Evolutionary conservation across 306 rosid species (phyloP), one percentile per base, ranked within the genome.

Genomic region (Geum urbanum): DNA sequence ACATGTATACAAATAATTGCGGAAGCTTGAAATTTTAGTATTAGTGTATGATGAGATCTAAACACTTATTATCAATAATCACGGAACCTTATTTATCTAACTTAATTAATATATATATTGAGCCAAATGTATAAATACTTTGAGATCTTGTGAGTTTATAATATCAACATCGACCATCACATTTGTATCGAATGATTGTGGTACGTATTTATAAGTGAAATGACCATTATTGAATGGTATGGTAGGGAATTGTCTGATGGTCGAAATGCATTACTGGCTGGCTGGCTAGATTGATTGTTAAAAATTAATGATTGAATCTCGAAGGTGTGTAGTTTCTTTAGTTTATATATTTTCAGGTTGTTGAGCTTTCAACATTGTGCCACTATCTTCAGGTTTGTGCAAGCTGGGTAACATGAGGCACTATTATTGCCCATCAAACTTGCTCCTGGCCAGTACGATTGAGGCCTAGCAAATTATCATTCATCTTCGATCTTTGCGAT

Each of bases 281-380:
- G 24, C 46, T 14, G 9, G 46, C 22, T 37, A 60, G 65, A 60
- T 35, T 15, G 20, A 11, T 52, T 57, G 35, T 52, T 73, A 53
- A 27, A 32, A 32, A 2, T 60, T 37, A 67, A 77, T 74, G 55
- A 83, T 71, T 64, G 78, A 71, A 32, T 32, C 37, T 32, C 37
- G 4, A 32, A 48, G 35, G 7, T 53, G 61, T 43, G 58, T 71
- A 62, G 76, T 65, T 56, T 67, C 35, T 58, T 67, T 74, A 48
- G 71, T 81, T 70, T 70, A 59, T 32, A 32, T 32, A 32, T 2
- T 60, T 2, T 50, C 19, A 13, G 75, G 79, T 18, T 70, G 69
- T 54, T 72, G 55, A 76, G 80, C 80, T 76, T 72, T 80, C 81
- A 60, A 53, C 78, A 52, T 72, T 61, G 62, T 61, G 35, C 13